Percentiles rank a stretch among this genome's conserved stretches.
These are phyloP conservation scores for Eimeria sp. DNA, from an alignment of 169 alveolate genomes.

Conservation along the genomic window DNA sequence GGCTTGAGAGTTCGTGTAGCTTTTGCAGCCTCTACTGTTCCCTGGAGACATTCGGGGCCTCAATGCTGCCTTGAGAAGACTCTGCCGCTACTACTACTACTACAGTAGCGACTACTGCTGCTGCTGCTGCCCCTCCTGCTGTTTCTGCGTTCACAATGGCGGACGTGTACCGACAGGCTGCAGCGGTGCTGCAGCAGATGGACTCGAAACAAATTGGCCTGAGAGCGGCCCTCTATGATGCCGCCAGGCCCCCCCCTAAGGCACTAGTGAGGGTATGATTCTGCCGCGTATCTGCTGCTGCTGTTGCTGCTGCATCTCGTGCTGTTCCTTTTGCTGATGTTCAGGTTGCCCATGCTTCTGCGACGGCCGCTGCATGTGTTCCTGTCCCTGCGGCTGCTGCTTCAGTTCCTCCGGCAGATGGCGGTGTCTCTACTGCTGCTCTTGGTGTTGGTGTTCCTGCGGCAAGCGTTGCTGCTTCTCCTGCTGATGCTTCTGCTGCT, in stretches of 20 bases:
- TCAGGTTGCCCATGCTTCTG: background rate
- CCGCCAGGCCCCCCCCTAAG: slow-evolving; percentile 36
- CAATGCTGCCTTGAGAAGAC: background rate
- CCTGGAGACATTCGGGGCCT: no score
- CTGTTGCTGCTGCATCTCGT: background rate
- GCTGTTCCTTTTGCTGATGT: background rate
- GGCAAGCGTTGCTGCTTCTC: no score
- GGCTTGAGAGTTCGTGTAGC: background rate
- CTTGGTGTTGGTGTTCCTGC: no score
- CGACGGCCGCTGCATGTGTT: background rate
- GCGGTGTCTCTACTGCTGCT: no score
- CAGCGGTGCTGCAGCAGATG: slow-evolving; percentile 47
- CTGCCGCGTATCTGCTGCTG: background rate
- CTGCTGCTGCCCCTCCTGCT: slow-evolving; percentile 4
- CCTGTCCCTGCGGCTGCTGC: background rate
- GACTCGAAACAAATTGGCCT: slow-evolving; percentile 54
- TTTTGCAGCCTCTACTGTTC: background rate
- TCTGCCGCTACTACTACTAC: background rate
- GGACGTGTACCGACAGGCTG: slow-evolving; percentile 68
- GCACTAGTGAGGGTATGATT: background rate
- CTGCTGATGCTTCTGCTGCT: background rate
- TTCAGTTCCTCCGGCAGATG: no score
- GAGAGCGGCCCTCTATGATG: slow-evolving; percentile 67
- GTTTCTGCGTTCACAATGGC: slow-evolving; percentile 17
- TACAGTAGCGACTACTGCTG: background rate